phyloP scores from a whole-genome alignment of 306 rosid species.

The Elaeagnus macrophylla region DNA sequence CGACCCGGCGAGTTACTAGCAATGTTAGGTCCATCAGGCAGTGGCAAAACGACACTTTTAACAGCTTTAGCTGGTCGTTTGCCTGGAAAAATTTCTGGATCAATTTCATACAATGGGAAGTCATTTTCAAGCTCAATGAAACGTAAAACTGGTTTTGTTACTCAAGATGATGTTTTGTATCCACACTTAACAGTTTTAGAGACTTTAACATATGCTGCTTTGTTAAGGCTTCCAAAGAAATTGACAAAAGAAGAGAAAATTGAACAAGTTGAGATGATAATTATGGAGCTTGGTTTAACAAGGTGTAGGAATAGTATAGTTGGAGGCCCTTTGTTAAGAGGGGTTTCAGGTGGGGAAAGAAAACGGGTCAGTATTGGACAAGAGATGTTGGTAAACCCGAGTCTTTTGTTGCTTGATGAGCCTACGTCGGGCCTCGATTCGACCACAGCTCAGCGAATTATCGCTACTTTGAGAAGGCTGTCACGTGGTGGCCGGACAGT shows the following conservation, averaged over 20 bases:
- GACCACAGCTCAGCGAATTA: slow-evolving; percentile 59
- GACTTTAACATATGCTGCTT: slow-evolving; percentile 55
- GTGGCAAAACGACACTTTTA: slow-evolving; percentile 78
- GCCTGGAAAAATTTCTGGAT: slow-evolving; percentile 53
- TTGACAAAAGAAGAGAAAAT: slow-evolving; percentile 44
- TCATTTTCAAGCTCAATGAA: slow-evolving; percentile 38
- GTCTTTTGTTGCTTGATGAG: slow-evolving; percentile 63
- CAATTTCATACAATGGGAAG: slow-evolving; percentile 55
- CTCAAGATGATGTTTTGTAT: slow-evolving; percentile 71
- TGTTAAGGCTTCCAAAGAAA: slow-evolving; percentile 50
- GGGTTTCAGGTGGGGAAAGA: slow-evolving; percentile 76
- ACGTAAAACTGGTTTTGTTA: slow-evolving; percentile 61
- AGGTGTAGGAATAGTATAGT: slow-evolving; percentile 45
- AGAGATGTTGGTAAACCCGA: slow-evolving; percentile 81
- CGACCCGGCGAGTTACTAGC: slow-evolving; percentile 69
- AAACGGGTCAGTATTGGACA: slow-evolving; percentile 84
- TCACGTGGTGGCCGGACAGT: slow-evolving; percentile 70
- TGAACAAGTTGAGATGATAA: slow-evolving; percentile 46
- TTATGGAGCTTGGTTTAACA: slow-evolving; percentile 50
- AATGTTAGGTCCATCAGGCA: slow-evolving; percentile 88
- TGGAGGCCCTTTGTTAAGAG: slow-evolving; percentile 49
- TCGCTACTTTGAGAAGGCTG: slow-evolving; percentile 28
- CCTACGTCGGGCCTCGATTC: slow-evolving; percentile 91
- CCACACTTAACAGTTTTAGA: slow-evolving; percentile 78
- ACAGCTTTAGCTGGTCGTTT: slow-evolving; percentile 64